Percentiles rank a stretch among this genome's conserved stretches.
These are phyloP conservation scores for Pythium vanterpoolii DNA, from an alignment of 352 stramenopile species.

Conservation along the genomic window DNA sequence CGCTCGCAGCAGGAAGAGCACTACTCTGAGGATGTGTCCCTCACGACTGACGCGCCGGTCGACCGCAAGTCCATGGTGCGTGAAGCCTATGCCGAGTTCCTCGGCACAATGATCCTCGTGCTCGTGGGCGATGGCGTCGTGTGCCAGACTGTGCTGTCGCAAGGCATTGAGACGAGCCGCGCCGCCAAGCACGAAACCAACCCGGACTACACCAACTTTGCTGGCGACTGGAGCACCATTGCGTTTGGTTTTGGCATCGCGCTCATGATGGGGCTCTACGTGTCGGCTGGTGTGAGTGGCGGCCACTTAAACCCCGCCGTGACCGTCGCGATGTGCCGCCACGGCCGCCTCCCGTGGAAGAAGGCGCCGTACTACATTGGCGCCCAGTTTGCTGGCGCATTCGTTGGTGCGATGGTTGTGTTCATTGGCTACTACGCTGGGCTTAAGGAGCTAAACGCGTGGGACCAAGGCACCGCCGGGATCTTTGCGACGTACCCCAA, in stretches of 20 bases:
- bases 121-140: conserved; percentile 32
- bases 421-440: conserved; percentile 64
- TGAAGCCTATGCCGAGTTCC: conserved; percentile 30
- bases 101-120: conserved; percentile 32
- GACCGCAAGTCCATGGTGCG: conserved; percentile 29
- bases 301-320: conserved; percentile 72
- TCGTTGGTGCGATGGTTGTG: conserved; percentile 61
- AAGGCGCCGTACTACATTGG: conserved; percentile 62
- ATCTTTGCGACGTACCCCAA: conserved; percentile 80
- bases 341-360: conserved; percentile 57
- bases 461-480: conserved; percentile 56
- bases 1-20: conserved; percentile 25
- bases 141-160: conserved; percentile 55
- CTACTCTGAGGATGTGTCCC: conserved; percentile 44
- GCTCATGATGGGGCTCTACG: conserved; percentile 67
- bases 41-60: conserved; percentile 42
- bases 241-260: conserved; percentile 68
- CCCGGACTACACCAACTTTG: conserved; percentile 45
- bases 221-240: conserved; percentile 68
- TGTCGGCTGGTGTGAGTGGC: conserved; percentile 60
- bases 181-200: conserved; percentile 46
- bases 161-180: conserved; percentile 53
- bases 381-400: conserved; percentile 58
- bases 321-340: conserved; percentile 60
- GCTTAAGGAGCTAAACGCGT: conserved; percentile 50